Evolutionary conservation across 805 yeast species (phyloP).

Genomic region (Candida ponderosae): DNA sequence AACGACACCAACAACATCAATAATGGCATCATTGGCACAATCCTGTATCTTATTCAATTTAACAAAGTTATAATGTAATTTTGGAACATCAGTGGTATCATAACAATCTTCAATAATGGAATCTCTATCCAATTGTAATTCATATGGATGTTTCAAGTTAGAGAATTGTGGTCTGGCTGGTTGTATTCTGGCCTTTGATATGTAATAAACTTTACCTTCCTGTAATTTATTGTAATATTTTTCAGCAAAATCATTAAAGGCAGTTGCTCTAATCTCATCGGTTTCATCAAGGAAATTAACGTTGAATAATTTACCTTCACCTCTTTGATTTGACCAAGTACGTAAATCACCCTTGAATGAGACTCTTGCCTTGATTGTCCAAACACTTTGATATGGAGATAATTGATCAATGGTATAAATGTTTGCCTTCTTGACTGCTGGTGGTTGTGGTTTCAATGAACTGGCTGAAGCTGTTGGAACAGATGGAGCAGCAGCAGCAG

Average conservation of each 20-base stretch:
- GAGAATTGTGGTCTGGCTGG: slow-evolving; percentile 84
- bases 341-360: slow-evolving; percentile 81
- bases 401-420: slow-evolving; percentile 76
- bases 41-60: slow-evolving; percentile 59
- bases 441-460: slow-evolving; percentile 14
- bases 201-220: slow-evolving; percentile 84
- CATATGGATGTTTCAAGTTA: slow-evolving; percentile 80
- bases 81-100: slow-evolving; percentile 65
- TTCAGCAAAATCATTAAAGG: slow-evolving; percentile 82
- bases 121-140: slow-evolving; percentile 74
- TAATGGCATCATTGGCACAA: slow-evolving; percentile 59
- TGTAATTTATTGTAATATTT: slow-evolving; percentile 66
- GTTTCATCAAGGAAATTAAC: slow-evolving; percentile 88
- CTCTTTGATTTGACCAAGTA: slow-evolving; percentile 80
- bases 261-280: slow-evolving; percentile 94
- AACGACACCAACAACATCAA: slow-evolving; percentile 85
- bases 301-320: slow-evolving; percentile 85
- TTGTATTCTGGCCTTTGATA: slow-evolving; percentile 73
- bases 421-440: slow-evolving; percentile 24
- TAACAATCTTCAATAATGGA: slow-evolving; percentile 63
- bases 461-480: slow-evolving; percentile 11
- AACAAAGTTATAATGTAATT: slow-evolving; percentile 67
- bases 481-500: slow-evolving; percentile 5
- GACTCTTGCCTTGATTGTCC: slow-evolving; percentile 93
- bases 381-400: slow-evolving; percentile 83